Conservation (phyloP, 2,329 filamentous ascomycete genomes). For the Diaporthe batatas region DNA sequence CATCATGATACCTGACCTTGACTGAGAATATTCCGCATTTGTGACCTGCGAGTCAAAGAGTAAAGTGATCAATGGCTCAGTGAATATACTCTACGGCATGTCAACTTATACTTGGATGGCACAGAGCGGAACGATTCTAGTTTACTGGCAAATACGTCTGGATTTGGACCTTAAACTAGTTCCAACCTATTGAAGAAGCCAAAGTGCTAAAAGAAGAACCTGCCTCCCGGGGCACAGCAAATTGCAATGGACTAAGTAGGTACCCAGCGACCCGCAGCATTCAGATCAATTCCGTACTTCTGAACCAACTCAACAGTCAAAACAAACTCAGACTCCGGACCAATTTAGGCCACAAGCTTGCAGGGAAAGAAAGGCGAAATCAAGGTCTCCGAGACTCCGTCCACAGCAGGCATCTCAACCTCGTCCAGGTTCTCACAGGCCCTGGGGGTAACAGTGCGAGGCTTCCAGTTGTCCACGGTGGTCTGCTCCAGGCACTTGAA, state of each 20-base stretch:
- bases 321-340: background rate
- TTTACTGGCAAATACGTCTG: no score
- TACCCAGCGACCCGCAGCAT: conserved; percentile 2
- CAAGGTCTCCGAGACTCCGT: background rate
- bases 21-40: background rate
- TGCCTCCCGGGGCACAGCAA: background rate
- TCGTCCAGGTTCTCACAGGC: conserved; percentile 15
- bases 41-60: background rate
- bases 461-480: conserved; percentile 42
- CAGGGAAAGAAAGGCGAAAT: conserved; percentile 21
- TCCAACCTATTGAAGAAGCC: background rate
- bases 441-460: conserved; percentile 5
- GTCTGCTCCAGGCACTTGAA: conserved; percentile 42
- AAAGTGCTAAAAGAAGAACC: background rate
- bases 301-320: background rate
- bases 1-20: background rate
- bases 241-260: conserved; percentile 4
- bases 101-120: background rate
- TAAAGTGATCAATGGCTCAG: background rate
- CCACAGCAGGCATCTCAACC: background rate
- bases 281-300: background rate
- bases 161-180: background rate
- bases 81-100: background rate
- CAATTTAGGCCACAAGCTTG: conserved; percentile 1
- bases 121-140: background rate